Conservation (phyloP, 176 grass and related monocot species). For the Elaeis guineensis region DNA sequence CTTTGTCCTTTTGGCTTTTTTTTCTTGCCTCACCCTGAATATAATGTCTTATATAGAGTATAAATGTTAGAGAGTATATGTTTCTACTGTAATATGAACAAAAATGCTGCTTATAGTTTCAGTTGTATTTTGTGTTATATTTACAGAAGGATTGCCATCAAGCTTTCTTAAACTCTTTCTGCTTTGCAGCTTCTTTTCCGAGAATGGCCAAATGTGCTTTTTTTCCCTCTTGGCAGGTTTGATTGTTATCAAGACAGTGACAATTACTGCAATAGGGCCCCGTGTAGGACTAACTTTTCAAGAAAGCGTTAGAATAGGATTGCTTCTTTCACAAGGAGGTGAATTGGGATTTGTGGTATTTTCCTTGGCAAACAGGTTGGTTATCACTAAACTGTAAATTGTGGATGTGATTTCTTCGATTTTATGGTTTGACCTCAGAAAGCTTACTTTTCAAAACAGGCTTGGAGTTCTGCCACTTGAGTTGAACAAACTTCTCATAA, state of each 20-base stretch:
- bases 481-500: slow-evolving; percentile 96
- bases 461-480: slow-evolving; percentile 94
- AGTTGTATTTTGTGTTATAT: no score
- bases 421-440: slow-evolving; percentile 11
- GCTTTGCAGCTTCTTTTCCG: slow-evolving; percentile 73
- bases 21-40: no score
- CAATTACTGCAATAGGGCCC: slow-evolving; percentile 81
- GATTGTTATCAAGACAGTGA: slow-evolving; percentile 78
- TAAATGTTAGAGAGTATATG: no score
- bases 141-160: slow-evolving; percentile 7
- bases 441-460: slow-evolving; percentile 27
- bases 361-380: slow-evolving; percentile 88
- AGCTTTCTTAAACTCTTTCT: slow-evolving; percentile 9
- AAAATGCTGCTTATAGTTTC: no score
- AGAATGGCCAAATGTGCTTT: slow-evolving; percentile 94
- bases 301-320: slow-evolving; percentile 89
- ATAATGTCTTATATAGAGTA: no score
- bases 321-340: slow-evolving; percentile 98
- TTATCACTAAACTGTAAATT: slow-evolving; percentile 6
- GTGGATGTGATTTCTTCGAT: background rate
- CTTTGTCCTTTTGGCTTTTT: background rate
- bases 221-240: slow-evolving; percentile 57
- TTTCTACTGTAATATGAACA: no score
- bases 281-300: slow-evolving; percentile 84
- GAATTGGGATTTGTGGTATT: slow-evolving; percentile 97